phyloP scores from a whole-genome alignment of 129 eudicot genomes.

The Helichrysum umbraculigerum region DNA sequence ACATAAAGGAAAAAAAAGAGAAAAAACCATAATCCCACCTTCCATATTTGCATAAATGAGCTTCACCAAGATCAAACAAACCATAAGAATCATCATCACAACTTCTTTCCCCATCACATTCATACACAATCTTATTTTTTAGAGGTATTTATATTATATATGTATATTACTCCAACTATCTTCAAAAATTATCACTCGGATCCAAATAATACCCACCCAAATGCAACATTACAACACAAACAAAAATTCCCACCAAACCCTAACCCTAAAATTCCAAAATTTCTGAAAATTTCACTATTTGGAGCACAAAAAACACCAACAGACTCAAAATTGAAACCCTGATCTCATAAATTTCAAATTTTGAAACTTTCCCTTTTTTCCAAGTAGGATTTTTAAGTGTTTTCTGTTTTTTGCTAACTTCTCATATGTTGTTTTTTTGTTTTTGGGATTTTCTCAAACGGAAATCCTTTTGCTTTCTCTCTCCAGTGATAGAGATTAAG shows the following conservation, averaged over 20 bases:
- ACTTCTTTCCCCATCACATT: slow-evolving; percentile 39
- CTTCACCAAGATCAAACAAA: slow-evolving; percentile 47
- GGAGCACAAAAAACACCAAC: not conserved
- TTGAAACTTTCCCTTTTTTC: not conserved
- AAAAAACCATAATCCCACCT: slow-evolving; percentile 43
- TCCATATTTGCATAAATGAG: slow-evolving; percentile 62
- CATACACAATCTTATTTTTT: not conserved
- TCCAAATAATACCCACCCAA: slow-evolving; percentile 39
- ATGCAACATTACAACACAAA: slow-evolving; percentile 32
- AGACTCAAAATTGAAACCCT: slow-evolving; percentile 20
- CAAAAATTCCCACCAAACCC: slow-evolving; percentile 29
- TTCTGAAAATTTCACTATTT: slow-evolving; percentile 36
- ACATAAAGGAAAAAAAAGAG: not conserved
- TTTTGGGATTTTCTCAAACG: slow-evolving; percentile 25
- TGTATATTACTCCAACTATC: slow-evolving; percentile 29
- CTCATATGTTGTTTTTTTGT: slow-evolving; percentile 22
- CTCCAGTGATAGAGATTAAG: slow-evolving; percentile 26
- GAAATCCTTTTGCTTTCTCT: slow-evolving; percentile 23
- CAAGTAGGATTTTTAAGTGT: not conserved
- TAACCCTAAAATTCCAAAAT: slow-evolving; percentile 23
- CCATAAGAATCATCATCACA: slow-evolving; percentile 25
- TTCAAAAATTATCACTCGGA: slow-evolving; percentile 46
- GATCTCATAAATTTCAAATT: slow-evolving; percentile 19
- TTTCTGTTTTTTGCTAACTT: slow-evolving; percentile 34
- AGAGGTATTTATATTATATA: not conserved